A percentile compares a stretch with the other conserved stretches of the same genome.
Evolutionary conservation across 2,329 filamentous ascomycete genomes (phyloP).

Genomic region (Bipolaris zeicola): DNA sequence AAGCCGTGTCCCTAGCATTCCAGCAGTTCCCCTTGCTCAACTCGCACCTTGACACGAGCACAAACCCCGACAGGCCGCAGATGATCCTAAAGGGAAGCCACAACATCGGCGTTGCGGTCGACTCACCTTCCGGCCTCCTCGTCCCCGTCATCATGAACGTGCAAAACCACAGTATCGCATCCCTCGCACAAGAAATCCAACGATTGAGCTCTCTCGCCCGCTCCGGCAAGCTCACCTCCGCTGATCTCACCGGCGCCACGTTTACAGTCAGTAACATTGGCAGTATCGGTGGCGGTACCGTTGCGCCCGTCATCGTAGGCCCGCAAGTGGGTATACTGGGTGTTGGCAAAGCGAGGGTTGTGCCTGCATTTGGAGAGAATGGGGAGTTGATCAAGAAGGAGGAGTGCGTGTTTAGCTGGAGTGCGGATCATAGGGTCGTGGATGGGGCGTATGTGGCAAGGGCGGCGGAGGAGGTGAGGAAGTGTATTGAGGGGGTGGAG

Average conservation of each 20-base stretch:
- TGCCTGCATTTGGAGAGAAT: conserved; percentile 74
- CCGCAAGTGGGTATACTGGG: conserved; percentile 92
- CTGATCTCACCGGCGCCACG: conserved; percentile 83
- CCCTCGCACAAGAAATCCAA: conserved; percentile 76
- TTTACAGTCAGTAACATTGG: conserved; percentile 98
- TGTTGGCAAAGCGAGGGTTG: conserved; percentile 76
- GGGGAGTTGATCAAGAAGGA: conserved; percentile 72
- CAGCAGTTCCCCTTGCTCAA: conserved; percentile 86
- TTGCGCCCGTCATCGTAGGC: conserved; percentile 88
- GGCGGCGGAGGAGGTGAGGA: conserved; percentile 80
- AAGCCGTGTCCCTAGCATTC: conserved; percentile 86
- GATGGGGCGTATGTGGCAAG: conserved; percentile 95
- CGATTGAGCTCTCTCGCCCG: conserved; percentile 75
- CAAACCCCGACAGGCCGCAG: conserved; percentile 68
- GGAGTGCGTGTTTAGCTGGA: conserved; percentile 92
- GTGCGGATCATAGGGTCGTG: conserved; percentile 90
- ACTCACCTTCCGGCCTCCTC: conserved; percentile 84
- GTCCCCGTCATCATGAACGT: conserved; percentile 93
- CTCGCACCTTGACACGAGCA: conserved; percentile 72
- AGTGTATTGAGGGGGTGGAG: conserved; percentile 82
- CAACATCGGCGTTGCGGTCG: conserved; percentile 96
- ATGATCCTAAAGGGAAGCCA: conserved; percentile 82
- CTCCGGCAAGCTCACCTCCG: conserved; percentile 73
- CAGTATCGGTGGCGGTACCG: conserved; percentile 89
- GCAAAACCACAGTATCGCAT: conserved; percentile 73